phyloP scores from a whole-genome alignment of 2,329 filamentous ascomycete species.

The Talaromyces marneffei region DNA sequence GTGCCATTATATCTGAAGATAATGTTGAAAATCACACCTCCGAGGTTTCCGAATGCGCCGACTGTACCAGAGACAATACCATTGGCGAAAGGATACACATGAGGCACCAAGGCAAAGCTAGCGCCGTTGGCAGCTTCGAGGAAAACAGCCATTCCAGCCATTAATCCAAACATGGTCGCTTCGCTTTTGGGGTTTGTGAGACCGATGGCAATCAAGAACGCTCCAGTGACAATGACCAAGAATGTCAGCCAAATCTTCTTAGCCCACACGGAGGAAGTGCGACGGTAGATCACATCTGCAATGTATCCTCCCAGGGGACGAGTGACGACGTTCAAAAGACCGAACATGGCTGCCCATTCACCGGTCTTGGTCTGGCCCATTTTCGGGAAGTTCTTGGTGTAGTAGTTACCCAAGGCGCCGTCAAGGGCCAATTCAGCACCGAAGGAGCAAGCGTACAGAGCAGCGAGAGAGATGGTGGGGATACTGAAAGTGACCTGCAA shows the following conservation, averaged over 20 bases:
- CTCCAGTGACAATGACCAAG: constrained; percentile 52
- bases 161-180: constrained; percentile 66
- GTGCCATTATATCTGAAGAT: constrained; percentile 70
- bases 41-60: constrained; percentile 75
- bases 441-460: constrained; percentile 57
- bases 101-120: constrained; percentile 80
- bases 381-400: constrained; percentile 49
- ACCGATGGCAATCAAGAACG: constrained; percentile 59
- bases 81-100: constrained; percentile 78
- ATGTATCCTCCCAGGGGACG: constrained; percentile 47
- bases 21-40: constrained; percentile 77
- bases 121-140: constrained; percentile 79
- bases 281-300: constrained; percentile 51
- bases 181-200: constrained; percentile 56
- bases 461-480: constrained; percentile 48
- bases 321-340: constrained; percentile 46
- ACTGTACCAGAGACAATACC: constrained; percentile 71
- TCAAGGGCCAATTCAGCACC: constrained; percentile 58
- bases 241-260: constrained; percentile 60
- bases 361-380: constrained; percentile 52
- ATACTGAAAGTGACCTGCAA: constrained; percentile 58
- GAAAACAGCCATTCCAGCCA: constrained; percentile 74
- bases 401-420: constrained; percentile 56
- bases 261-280: constrained; percentile 50
- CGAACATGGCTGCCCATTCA: constrained; percentile 52